phyloP scores from a whole-genome alignment of 352 stramenopile genomes.

The Pythium oligandrum region DNA sequence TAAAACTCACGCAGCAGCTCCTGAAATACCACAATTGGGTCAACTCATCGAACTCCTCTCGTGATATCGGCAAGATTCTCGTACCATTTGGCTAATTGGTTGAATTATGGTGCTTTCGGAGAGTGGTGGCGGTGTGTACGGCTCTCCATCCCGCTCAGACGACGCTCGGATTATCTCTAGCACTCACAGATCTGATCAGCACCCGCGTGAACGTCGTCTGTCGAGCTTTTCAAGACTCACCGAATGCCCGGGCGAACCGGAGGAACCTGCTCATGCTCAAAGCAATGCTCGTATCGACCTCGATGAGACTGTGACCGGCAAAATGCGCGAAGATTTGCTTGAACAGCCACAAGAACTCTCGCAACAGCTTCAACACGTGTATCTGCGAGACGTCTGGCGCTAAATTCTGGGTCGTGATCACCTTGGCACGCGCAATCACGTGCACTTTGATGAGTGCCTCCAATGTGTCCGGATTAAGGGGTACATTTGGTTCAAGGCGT shows the following conservation, averaged over 20 bases:
- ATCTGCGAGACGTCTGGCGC: conserved; percentile 60
- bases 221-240: conserved; percentile 22
- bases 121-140: conserved; percentile 28
- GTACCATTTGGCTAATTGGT: conserved; percentile 45
- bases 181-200: too few species aligned
- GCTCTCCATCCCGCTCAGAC: conserved; percentile 46
- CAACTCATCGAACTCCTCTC: too few species aligned
- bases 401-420: conserved; percentile 55
- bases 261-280: conserved; percentile 66
- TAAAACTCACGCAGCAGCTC: conserved; percentile 71
- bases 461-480: conserved; percentile 18
- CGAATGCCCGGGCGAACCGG: conserved; percentile 61
- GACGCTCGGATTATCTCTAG: conserved; percentile 46
- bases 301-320: conserved; percentile 46
- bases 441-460: conserved; percentile 44
- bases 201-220: too few species aligned
- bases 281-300: conserved; percentile 47
- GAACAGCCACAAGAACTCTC: conserved; percentile 60
- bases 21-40: conserved; percentile 2
- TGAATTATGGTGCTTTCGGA: conserved; percentile 28
- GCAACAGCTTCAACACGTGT: conserved; percentile 68
- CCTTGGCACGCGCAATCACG: conserved; percentile 43
- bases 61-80: neutral
- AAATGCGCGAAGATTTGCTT: conserved; percentile 82
- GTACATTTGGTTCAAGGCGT: conserved; percentile 10